Conservation (phyloP, 2,329 filamentous ascomycete species). For the Lachnum nothofagi region DNA sequence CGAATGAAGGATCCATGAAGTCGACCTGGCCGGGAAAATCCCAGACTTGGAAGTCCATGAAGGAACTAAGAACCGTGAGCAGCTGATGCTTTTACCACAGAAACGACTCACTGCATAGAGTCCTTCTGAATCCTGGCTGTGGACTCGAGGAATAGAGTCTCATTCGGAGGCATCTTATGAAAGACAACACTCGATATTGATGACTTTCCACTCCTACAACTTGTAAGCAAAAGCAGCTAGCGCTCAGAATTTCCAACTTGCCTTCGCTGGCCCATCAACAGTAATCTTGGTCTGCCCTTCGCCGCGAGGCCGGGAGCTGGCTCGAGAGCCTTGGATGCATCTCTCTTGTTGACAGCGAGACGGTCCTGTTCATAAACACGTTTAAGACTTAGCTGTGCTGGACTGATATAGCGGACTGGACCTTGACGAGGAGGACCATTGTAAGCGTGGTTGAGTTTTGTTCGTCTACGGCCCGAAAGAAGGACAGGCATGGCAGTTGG, state of each 20-base stretch:
- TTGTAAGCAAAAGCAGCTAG: conserved; percentile 16
- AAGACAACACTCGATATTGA: conserved; percentile 99
- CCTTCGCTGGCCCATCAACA: conserved; percentile 95
- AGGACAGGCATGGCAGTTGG: conserved; percentile 25
- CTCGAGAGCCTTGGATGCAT: conserved; percentile 42
- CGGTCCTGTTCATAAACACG: conserved; percentile 59
- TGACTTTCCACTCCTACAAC: conserved; percentile 83
- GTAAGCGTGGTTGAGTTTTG: conserved; percentile 27
- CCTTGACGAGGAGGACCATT: conserved; percentile 32
- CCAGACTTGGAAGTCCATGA: conserved; percentile 99
- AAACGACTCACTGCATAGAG: conserved; percentile 72
- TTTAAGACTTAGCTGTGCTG: conserved; percentile 59
- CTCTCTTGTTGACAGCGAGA: conserved; percentile 44
- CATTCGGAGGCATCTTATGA: conserved; percentile 91
- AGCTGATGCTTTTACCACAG: not conserved
- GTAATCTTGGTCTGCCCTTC: conserved; percentile 71
- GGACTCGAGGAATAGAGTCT: conserved; percentile 92
- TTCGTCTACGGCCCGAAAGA: conserved; percentile 29
- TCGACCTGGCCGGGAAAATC: conserved; percentile 95
- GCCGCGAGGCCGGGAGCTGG: conserved; percentile 42
- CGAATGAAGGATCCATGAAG: conserved; percentile 82
- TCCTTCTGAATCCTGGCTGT: conserved; percentile 93
- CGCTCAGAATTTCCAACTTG: conserved; percentile 39
- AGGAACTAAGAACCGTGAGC: conserved; percentile 59
- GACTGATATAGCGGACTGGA: conserved; percentile 43